Percentiles rank a stretch among this genome's conserved stretches.
These are phyloP conservation scores for Aspergillus texensis DNA, from an alignment of 2,329 filamentous ascomycete species.

Conservation along the genomic window DNA sequence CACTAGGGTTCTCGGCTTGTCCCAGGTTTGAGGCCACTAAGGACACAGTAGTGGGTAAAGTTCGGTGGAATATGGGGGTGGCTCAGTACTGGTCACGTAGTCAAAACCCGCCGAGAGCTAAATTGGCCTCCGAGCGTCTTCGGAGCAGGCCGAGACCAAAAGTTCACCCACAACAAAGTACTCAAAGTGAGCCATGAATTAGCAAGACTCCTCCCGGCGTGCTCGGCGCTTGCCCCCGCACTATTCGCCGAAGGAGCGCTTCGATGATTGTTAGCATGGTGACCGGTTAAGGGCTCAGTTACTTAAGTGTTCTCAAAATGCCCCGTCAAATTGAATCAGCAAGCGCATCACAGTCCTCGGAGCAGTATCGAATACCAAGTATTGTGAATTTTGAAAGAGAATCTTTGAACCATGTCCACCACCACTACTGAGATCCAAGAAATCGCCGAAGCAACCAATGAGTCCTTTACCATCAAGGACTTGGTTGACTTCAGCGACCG, in stretches of 20 bases:
- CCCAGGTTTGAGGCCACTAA: no score
- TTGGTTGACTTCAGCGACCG: constrained; percentile 17
- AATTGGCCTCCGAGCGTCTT: background rate
- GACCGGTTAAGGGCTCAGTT: background rate
- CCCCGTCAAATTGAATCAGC: background rate
- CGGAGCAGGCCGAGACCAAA: background rate
- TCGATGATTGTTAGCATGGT: background rate
- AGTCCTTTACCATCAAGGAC: constrained; percentile 14
- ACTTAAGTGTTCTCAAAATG: background rate
- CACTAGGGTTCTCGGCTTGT: no score
- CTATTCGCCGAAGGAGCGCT: background rate
- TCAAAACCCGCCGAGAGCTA: background rate
- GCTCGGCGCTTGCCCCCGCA: background rate
- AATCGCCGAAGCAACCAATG: constrained; percentile 10
- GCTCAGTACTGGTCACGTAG: background rate
- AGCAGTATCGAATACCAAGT: background rate
- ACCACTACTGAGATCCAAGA: constrained; percentile 15
- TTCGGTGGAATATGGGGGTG: background rate
- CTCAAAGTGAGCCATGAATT: background rate
- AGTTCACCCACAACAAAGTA: background rate
- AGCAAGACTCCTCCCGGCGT: background rate
- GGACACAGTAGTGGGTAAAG: background rate
- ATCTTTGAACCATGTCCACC: constrained; percentile 15
- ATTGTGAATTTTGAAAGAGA: background rate
- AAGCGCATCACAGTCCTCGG: background rate